Percentiles rank a stretch among this genome's conserved stretches.
Conservation (phyloP, 2,329 filamentous ascomycete species). For the Rhinocladiella mackenziei region DNA sequence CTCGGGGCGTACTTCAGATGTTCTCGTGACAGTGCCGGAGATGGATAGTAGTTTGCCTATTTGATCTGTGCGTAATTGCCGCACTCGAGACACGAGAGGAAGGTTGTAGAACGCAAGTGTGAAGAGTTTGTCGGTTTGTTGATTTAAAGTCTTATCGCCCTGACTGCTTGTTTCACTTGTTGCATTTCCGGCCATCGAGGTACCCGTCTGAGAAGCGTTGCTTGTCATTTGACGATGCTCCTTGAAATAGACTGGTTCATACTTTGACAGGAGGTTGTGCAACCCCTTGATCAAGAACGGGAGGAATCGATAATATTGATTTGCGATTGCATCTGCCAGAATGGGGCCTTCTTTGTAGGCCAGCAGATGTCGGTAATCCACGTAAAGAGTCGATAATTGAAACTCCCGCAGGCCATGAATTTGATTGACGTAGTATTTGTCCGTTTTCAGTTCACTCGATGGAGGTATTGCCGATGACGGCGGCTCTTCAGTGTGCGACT, state of each 20-base stretch:
- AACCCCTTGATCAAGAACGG: slow-evolving; percentile 85
- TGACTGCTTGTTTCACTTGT: slow-evolving; percentile 60
- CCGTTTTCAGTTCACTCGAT: slow-evolving; percentile 52
- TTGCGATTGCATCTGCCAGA: slow-evolving; percentile 78
- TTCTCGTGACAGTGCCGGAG: slow-evolving; percentile 92
- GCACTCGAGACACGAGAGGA: slow-evolving; percentile 78
- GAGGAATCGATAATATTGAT: slow-evolving; percentile 90
- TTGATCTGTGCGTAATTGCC: slow-evolving; percentile 79
- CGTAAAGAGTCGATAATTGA: slow-evolving; percentile 61
- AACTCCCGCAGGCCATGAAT: slow-evolving; percentile 60
- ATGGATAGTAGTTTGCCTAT: slow-evolving; percentile 93
- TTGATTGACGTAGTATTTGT: slow-evolving; percentile 65
- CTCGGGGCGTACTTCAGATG: slow-evolving; percentile 93
- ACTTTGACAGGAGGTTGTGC: slow-evolving; percentile 89
- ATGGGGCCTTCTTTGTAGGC: slow-evolving; percentile 61
- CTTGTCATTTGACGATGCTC: slow-evolving; percentile 82
- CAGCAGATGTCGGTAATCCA: slow-evolving; percentile 73
- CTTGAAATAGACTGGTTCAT: slow-evolving; percentile 90
- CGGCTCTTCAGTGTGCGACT: slow-evolving; percentile 56
- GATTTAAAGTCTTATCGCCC: slow-evolving; percentile 72
- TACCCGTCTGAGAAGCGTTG: slow-evolving; percentile 67
- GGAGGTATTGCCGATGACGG: slow-evolving; percentile 52
- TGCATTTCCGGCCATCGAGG: slow-evolving; percentile 55
- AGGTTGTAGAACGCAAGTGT: slow-evolving; percentile 90
- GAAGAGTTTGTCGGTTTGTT: slow-evolving; percentile 96